phyloP scores from a whole-genome alignment of 441 rosid genomes.

The Pelargonium fulgidum region DNA sequence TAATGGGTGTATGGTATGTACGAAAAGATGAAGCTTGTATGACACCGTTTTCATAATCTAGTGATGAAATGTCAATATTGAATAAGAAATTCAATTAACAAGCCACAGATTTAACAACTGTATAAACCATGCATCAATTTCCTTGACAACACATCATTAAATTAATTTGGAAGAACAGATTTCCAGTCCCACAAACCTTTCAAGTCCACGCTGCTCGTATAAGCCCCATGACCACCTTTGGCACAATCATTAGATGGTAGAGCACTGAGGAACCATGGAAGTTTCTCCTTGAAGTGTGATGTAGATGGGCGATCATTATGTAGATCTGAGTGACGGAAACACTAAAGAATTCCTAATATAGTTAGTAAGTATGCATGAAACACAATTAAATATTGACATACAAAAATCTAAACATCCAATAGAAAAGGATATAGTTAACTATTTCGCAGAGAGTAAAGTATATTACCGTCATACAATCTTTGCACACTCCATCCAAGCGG shows the following conservation, averaged over 20 bases:
- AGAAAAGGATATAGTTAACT: conserved; percentile 13
- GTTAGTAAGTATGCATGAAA: conserved; percentile 19
- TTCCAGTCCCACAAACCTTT: conserved; percentile 43
- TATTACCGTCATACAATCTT: conserved; percentile 96
- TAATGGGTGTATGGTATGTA: conserved; percentile 96
- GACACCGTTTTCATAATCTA: conserved; percentile 73
- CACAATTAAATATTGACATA: conserved; percentile 10
- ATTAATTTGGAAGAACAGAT: no score
- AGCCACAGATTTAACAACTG: background rate
- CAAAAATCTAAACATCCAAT: conserved; percentile 5
- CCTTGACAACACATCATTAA: no score
- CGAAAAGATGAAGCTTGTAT: conserved; percentile 95
- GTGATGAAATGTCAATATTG: conserved; percentile 15
- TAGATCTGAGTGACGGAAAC: conserved; percentile 90
- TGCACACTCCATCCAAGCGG: conserved; percentile 64
- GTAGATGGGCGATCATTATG: conserved; percentile 83
- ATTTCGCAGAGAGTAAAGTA: conserved; percentile 12
- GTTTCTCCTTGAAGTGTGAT: conserved; percentile 75
- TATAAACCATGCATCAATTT: background rate
- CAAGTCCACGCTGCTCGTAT: conserved; percentile 78
- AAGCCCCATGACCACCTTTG: conserved; percentile 99
- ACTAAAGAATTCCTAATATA: conserved; percentile 40
- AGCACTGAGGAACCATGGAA: conserved; percentile 93
- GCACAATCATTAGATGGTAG: conserved; percentile 98
- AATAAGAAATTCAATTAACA: background rate